These are phyloP conservation scores for Oldenlandia corymbosa DNA, from an alignment of 257 asterid genomes.

Conservation along the genomic window DNA sequence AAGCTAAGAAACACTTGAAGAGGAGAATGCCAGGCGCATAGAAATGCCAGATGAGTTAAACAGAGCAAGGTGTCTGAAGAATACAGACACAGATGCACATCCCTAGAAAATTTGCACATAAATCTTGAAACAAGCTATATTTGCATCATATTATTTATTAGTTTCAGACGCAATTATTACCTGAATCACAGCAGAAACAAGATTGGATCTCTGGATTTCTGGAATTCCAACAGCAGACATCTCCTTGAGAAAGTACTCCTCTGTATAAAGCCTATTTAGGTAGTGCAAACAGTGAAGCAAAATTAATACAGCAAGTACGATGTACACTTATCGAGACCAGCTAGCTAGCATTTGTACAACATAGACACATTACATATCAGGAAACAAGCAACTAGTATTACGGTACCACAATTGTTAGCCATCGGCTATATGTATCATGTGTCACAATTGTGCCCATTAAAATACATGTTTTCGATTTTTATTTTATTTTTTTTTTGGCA, in stretches of 20 bases:
- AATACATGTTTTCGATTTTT: no score
- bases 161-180: slow-evolving; percentile 30
- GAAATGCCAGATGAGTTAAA: background rate
- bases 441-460: no score
- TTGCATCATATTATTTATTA: no score
- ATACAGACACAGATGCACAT: background rate
- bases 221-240: slow-evolving; percentile 86
- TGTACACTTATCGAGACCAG: background rate
- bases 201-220: slow-evolving; percentile 95
- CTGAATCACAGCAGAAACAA: slow-evolving; percentile 87
- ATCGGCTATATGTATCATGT: no score
- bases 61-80: background rate
- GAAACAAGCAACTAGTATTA: no score
- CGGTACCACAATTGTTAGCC: no score
- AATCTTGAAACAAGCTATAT: no score
- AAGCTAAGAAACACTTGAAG: background rate
- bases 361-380: no score
- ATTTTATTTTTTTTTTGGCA: no score
- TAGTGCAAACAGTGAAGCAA: slow-evolving; percentile 14
- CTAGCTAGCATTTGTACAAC: background rate
- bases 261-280: slow-evolving; percentile 76
- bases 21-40: background rate
- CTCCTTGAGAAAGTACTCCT: slow-evolving; percentile 70
- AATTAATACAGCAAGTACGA: background rate
- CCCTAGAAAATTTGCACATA: background rate